These are phyloP conservation scores for Neopestalotiopsis sp. DNA, from an alignment of 2,329 filamentous ascomycete species.

Conservation along the genomic window DNA sequence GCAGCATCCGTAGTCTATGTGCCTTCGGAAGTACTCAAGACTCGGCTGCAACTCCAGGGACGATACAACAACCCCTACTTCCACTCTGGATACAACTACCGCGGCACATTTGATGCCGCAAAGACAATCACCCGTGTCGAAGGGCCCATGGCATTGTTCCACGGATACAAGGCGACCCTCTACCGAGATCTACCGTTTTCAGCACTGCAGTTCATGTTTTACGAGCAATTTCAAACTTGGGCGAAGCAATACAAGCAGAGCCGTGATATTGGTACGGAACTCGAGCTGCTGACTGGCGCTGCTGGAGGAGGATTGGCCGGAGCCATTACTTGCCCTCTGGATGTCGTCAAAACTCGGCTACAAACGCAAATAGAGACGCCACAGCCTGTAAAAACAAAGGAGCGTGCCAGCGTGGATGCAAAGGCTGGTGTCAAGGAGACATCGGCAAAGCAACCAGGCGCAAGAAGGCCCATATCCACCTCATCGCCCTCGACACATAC, in stretches of 20 bases:
- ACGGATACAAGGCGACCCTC: conserved; percentile 96
- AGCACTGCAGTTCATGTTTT: conserved; percentile 96
- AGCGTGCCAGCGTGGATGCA: conserved; percentile 28
- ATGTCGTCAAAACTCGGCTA: conserved; percentile 91
- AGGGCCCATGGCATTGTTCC: conserved; percentile 85
- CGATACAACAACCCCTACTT: conserved; percentile 95
- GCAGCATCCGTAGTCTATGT: conserved; percentile 94
- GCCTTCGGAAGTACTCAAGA: conserved; percentile 96
- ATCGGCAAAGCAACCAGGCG: conserved; percentile 29
- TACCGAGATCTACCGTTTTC: conserved; percentile 95
- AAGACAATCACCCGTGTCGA: conserved; percentile 84
- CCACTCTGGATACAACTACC: conserved; percentile 94
- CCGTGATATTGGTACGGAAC: conserved; percentile 80
- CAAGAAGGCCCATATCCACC: conserved; percentile 78
- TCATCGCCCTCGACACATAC: conserved; percentile 87
- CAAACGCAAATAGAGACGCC: conserved; percentile 79
- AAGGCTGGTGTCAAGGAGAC: conserved; percentile 30
- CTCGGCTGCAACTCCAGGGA: conserved; percentile 92
- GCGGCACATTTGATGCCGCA: conserved; percentile 80
- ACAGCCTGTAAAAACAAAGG: conserved; percentile 33
- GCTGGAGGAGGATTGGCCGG: conserved; percentile 91
- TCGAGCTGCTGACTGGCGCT: conserved; percentile 90
- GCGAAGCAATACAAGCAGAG: conserved; percentile 80
- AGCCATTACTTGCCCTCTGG: conserved; percentile 91
- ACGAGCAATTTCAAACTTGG: conserved; percentile 88